phyloP scores from a whole-genome alignment of 331 rosid genomes.

The Phaseolus coccineus region DNA sequence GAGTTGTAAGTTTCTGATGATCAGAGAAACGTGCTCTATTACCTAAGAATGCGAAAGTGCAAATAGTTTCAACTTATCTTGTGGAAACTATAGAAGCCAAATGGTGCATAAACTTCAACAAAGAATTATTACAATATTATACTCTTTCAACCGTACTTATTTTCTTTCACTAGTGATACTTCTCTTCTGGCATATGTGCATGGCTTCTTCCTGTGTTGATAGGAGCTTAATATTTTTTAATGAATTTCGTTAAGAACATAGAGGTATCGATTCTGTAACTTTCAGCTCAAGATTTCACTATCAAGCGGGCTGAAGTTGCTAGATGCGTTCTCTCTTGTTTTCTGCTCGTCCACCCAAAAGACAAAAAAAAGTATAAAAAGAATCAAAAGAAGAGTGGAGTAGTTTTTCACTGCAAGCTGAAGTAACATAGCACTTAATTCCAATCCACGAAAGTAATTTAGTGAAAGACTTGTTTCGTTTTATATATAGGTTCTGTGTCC shows the following conservation, averaged over 20 bases:
- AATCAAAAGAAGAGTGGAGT: neutral
- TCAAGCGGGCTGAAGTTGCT: conserved; percentile 36
- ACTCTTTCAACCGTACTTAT: neutral
- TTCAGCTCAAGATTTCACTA: conserved; percentile 35
- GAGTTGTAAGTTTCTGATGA: neutral
- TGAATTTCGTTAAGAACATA: conserved; percentile 12
- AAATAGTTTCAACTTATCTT: neutral
- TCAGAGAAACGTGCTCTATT: conserved; percentile 13
- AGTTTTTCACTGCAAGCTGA: conserved; percentile 20
- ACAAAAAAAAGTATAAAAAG: neutral
- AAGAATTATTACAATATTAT: conserved; percentile 1
- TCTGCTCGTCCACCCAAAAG: neutral
- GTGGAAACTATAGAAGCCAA: neutral
- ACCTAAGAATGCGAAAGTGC: conserved; percentile 9
- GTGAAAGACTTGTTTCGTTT: neutral
- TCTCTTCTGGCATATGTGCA: neutral
- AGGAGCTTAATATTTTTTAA: neutral
- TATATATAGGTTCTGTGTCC: conserved; percentile 55
- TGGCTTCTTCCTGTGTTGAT: neutral
- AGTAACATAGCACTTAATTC: conserved; percentile 14
- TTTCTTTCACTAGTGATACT: neutral
- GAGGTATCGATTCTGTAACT: conserved; percentile 3
- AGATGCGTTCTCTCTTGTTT: conserved; percentile 32
- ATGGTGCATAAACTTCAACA: neutral
- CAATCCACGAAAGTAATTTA: conserved; percentile 30